A percentile compares a stretch with the other conserved stretches of the same genome.
phyloP scores from a whole-genome alignment of 2,329 filamentous ascomycete genomes.

The Thielaviopsis punctulata region DNA sequence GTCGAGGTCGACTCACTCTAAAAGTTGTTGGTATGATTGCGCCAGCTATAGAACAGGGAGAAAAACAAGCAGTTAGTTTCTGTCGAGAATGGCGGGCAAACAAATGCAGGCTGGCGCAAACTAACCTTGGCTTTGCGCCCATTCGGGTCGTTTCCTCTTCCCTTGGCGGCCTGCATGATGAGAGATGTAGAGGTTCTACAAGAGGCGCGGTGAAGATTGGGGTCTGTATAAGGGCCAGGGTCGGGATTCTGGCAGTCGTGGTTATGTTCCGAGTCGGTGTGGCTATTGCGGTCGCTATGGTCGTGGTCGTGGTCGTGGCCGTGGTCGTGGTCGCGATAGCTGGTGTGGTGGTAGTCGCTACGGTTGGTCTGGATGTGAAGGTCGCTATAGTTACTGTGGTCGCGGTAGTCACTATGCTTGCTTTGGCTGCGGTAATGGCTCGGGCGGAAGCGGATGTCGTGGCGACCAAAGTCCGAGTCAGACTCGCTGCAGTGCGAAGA shows the following conservation, averaged over 20 bases:
- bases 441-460: too few relatives aligned
- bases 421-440: too few relatives aligned
- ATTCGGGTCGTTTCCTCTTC: slow-evolving; percentile 35
- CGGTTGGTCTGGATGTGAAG: too few relatives aligned
- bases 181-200: neutral
- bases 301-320: neutral
- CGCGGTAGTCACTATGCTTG: neutral
- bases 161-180: slow-evolving; percentile 34
- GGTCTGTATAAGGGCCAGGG: neutral
- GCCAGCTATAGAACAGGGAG: slow-evolving; percentile 49
- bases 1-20: slow-evolving; percentile 49
- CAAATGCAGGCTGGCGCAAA: slow-evolving; percentile 14
- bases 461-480: neutral
- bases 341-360: neutral
- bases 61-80: neutral
- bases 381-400: neutral
- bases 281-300: neutral
- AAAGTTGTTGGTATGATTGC: slow-evolving; percentile 86
- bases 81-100: neutral
- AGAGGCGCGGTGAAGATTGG: neutral
- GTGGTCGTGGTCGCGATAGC: too few relatives aligned
- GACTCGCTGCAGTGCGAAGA: neutral
- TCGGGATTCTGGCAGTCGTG: too few relatives aligned
- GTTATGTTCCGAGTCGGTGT: too few relatives aligned
- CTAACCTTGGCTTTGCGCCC: slow-evolving; percentile 43